These are phyloP conservation scores for Periconia macrospinosa DNA, from an alignment of 2,329 filamentous ascomycete species.

Conservation along the genomic window DNA sequence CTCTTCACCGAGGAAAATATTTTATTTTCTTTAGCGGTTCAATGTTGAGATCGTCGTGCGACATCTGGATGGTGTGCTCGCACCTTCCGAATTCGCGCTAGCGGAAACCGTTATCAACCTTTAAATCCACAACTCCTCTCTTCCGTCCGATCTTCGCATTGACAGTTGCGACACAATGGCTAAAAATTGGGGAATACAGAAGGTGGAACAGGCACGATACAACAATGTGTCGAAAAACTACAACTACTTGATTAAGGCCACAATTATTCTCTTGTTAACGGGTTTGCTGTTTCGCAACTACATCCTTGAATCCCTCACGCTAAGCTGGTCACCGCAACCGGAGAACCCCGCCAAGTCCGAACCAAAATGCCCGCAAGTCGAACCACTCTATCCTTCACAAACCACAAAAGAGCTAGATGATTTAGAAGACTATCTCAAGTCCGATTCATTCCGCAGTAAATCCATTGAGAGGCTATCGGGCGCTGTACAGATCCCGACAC, in stretches of 20 bases:
- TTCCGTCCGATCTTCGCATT: constrained; percentile 4
- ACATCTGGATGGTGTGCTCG: not conserved
- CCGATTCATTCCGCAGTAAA: constrained; percentile 30
- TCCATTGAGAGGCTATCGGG: constrained; percentile 46
- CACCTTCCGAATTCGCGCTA: constrained; percentile 7
- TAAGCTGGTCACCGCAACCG: not conserved
- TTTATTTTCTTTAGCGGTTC: too few species aligned
- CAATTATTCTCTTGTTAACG: constrained; percentile 9
- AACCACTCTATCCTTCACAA: constrained; percentile 25
- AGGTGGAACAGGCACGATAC: not conserved
- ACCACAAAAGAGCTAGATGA: constrained; percentile 30
- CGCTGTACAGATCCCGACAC: constrained; percentile 58
- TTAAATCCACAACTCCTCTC: constrained; percentile 7
- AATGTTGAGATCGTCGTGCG: too few species aligned
- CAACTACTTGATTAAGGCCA: constrained; percentile 2
- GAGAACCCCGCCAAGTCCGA: constrained; percentile 3
- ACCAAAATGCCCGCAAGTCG: constrained; percentile 30
- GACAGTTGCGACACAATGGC: constrained; percentile 15
- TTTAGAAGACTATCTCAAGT: constrained; percentile 29
- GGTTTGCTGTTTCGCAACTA: constrained; percentile 16
- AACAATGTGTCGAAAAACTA: not conserved
- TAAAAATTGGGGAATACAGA: constrained; percentile 15
- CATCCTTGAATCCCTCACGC: constrained; percentile 11
- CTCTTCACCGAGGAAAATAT: too few species aligned
- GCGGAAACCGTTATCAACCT: not conserved